Evolutionary conservation across 208 protist genomes (phyloP), one percentile per base, ranked within the genome.

Genomic region (Endotrypanum monterogeii): DNA sequence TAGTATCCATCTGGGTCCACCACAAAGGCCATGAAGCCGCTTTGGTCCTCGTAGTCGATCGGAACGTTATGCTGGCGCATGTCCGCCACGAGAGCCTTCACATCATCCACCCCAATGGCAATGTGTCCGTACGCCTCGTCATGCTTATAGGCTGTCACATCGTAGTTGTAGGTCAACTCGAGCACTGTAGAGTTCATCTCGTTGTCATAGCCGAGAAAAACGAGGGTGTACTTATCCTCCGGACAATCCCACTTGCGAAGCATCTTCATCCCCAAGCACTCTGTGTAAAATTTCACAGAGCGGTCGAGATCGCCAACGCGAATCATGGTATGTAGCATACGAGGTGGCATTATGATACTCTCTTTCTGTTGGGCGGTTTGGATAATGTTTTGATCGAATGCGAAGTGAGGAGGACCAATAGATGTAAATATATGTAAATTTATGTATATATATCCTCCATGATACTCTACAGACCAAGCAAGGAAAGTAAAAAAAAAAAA

Each of bases 81-180:
- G 9, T 86, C 72, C 1, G 68, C 79, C 30, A 94, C 75, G 16
- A 87, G 37, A 41, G 56, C 58, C 66, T 87, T 89, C 46, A 95
- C 84, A 58, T 97, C 86, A 16, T 91, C 83, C 28, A 97, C 90
- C 39, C 90, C 92, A 70, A 97, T 94, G 30, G 89, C 87, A 44
- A 95, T 93, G 70, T 95, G 90, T 12, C 90, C 93, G 70, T 94
- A 95, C 0, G 89, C 89, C 14, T 82, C 90, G 11, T 78, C 89
- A 70, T 96, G 90, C 25, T 81, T 83, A 81, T 95, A 95, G 9
- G 73, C 80, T 16, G 75, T 85, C 32, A 88, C 73, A 39, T 89
- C 93, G 71, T 93, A 94, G 83, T 97, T 97, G 82, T 95, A 93
- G 23, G 93, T 97, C 58, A 97, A 81, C 80, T 94, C 89, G 39